Conservation (phyloP, 768 basidiomycete genomes). For the Daedaleopsis sinensis region DNA sequence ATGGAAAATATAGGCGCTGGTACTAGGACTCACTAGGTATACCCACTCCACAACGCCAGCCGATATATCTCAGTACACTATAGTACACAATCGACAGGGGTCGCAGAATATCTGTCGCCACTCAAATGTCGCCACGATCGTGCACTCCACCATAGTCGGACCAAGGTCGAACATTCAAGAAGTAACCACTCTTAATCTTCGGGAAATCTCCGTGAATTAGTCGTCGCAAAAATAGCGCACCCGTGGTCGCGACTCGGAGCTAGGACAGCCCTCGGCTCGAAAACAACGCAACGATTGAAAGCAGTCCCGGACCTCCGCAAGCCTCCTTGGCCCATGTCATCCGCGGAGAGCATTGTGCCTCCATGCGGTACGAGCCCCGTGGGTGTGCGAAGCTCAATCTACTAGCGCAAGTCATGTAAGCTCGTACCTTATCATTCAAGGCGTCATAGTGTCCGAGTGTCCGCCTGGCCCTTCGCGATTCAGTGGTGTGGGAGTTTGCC, state of each 20-base stretch:
- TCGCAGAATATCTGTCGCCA: neutral
- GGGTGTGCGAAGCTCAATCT: neutral
- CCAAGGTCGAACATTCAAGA: neutral
- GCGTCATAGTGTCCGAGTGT: too few species aligned
- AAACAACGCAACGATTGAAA: neutral
- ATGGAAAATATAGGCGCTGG: too few species aligned
- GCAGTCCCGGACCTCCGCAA: neutral
- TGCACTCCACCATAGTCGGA: neutral
- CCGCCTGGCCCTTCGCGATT: neutral
- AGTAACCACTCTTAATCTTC: neutral
- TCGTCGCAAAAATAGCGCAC: constrained; percentile 8
- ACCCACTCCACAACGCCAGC: too few species aligned
- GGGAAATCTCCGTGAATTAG: constrained; percentile 5
- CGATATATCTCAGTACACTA: too few species aligned
- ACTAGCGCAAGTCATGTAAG: neutral
- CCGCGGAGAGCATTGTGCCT: neutral
- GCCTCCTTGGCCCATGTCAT: neutral
- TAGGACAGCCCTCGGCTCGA: neutral
- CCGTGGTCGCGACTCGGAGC: neutral
- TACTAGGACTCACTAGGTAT: too few species aligned
- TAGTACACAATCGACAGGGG: too few species aligned
- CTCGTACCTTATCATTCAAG: neutral
- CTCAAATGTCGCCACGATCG: neutral
- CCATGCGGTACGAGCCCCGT: neutral
- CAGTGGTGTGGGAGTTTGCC: neutral